These are phyloP conservation scores for Neckera pumila DNA, from an alignment of 225 moss, liverwort and hornwort genomes.

Conservation along the genomic window DNA sequence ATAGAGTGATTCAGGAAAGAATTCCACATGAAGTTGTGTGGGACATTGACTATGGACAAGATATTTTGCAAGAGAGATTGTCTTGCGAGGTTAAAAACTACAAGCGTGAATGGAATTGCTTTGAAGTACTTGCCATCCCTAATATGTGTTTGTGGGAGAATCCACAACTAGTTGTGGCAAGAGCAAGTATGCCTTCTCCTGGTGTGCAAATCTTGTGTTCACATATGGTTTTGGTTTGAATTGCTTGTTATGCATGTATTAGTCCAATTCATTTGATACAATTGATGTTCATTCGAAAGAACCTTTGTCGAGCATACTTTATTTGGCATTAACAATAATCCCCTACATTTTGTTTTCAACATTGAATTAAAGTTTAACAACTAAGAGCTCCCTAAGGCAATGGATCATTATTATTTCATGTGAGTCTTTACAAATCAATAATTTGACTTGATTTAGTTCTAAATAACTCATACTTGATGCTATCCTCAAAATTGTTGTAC, in stretches of 20 bases:
- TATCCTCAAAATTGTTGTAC: background rate
- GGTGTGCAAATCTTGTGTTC: background rate
- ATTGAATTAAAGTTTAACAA: background rate
- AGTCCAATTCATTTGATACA: background rate
- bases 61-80: background rate
- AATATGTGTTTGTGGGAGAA: background rate
- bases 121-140: background rate
- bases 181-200: background rate
- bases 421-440: background rate
- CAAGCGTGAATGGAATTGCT: background rate
- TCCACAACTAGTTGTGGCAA: background rate
- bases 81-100: background rate
- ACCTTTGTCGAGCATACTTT: accelerated
- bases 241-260: background rate
- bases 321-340: background rate
- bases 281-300: background rate
- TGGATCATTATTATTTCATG: background rate
- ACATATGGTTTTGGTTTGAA: background rate
- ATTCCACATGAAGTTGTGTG: accelerated
- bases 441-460: background rate
- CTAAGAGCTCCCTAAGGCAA: background rate
- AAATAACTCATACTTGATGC: background rate
- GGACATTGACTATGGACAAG: background rate
- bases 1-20: background rate
- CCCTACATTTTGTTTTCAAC: background rate